These are phyloP conservation scores for Rasamsonia emersonii DNA, from an alignment of 2,329 filamentous ascomycete genomes.

Conservation along the genomic window DNA sequence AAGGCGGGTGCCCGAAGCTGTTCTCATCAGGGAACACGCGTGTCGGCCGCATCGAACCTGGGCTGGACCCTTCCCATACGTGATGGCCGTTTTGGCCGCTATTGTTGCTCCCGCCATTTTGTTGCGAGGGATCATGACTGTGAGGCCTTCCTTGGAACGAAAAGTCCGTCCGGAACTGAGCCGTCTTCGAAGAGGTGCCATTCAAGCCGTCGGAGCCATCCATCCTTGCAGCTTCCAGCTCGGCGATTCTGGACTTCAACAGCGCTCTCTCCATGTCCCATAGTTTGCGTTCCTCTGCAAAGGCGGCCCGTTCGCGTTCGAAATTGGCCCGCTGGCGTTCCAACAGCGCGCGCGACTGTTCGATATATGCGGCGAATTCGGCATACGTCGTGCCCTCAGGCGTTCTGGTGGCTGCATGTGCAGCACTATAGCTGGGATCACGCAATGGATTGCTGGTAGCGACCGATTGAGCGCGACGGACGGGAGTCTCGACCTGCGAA, in stretches of 20 bases:
- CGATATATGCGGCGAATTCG: constrained; percentile 30
- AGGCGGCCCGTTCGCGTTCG: constrained; percentile 32
- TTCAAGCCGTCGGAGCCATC: constrained; percentile 4
- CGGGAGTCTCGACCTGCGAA: constrained; percentile 27
- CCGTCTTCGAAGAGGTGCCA: constrained; percentile 1
- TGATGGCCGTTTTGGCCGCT: constrained; percentile 17
- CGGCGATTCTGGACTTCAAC: constrained; percentile 32
- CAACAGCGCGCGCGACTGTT: constrained; percentile 32
- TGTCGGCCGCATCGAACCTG: constrained; percentile 27
- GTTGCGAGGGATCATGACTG: constrained; percentile 1
- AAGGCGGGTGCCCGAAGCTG: constrained; percentile 19
- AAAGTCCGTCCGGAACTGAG: constrained; percentile 9
- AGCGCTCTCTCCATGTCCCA: constrained; percentile 38
- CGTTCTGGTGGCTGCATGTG: constrained; percentile 13
- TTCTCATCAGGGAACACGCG: constrained; percentile 34
- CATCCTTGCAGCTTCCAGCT: constrained; percentile 29
- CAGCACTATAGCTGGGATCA: constrained; percentile 16
- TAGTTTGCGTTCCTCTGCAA: constrained; percentile 34
- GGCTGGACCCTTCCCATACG: constrained; percentile 38
- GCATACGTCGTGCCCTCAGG: constrained; percentile 12
- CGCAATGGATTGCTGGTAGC: constrained; percentile 26
- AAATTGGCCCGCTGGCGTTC: constrained; percentile 30
- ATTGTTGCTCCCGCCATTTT: constrained; percentile 1
- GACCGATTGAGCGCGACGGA: constrained; percentile 32
- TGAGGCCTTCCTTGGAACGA: constrained; percentile 11